Evolutionary conservation across 352 stramenopile genomes (phyloP), one percentile per base, ranked within the genome.

Genomic region (Phytophthora brassicae): DNA sequence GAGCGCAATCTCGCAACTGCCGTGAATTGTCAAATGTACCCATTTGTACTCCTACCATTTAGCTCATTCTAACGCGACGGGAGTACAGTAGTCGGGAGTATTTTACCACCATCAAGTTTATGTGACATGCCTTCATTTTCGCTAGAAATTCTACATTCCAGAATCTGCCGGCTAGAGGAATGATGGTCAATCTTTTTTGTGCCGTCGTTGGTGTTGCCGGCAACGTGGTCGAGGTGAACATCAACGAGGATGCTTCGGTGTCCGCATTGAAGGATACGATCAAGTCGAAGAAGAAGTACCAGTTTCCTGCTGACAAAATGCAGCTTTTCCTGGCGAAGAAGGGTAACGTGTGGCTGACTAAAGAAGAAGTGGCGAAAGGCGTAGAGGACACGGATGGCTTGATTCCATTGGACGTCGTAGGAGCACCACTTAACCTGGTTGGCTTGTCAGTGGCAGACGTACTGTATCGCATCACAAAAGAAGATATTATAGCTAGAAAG

Each of bases 281-380:
- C 20, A 29, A 29, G 42, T 17, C 14, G 19, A 8, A 4, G 26
- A 31, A 31, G 26, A 31, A 9, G 26, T 31, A 31, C 26, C 26
- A 36, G 43, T 17, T 35, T 20, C 5, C 12, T 29, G 22, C 9
- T 5, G 22, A 48, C 9, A 8, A 19, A 12, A 12, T 50, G 43
- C 43, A 50, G 43, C 43, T 35, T 16, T 50, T 50, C 22, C 23
- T 50, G 22, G 23, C 43, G 43, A 48, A 31, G 20, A n/a, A 33
- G 22, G 20, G 9, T 11, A 33, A 35, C 13, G 20, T 6, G 43
- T 35, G 43, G 20, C 19, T 13, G 20, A 48, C 19, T 13, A 20
- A 48, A 14, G 9, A 48, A 17, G 42, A 33, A 38, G 13, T n/a
- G 6, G 8, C 31, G 13, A 12, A 38, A 38, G 31, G 31, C 31